Percentiles rank a stretch among this genome's conserved stretches.
Conservation (phyloP, 2,329 filamentous ascomycete genomes). For the Tothia fuscella region DNA sequence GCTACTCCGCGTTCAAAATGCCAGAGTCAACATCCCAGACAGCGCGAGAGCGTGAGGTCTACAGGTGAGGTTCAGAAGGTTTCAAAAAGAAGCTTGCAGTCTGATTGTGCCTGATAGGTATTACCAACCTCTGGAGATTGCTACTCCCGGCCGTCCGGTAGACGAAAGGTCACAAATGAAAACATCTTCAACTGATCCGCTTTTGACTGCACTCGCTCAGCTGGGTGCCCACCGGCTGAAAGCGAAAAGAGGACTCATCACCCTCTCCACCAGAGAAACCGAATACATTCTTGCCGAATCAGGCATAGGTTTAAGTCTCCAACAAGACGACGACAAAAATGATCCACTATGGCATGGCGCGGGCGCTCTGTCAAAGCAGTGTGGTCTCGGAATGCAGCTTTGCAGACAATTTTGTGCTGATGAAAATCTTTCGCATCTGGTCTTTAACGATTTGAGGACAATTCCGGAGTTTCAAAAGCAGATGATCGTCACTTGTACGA, state of each 20-base stretch:
- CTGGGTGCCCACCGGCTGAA: slow-evolving; percentile 2
- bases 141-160: background rate
- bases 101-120: background rate
- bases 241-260: slow-evolving; percentile 4
- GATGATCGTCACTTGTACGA: background rate
- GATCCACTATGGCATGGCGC: slow-evolving; percentile 5
- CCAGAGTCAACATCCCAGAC: background rate
- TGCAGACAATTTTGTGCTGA: slow-evolving; percentile 3
- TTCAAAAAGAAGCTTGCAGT: background rate
- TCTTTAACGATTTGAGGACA: background rate
- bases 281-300: slow-evolving; percentile 1
- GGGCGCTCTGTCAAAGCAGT: background rate
- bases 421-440: background rate
- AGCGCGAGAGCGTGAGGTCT: background rate
- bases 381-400: background rate
- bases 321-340: slow-evolving; percentile 3
- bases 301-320: slow-evolving; percentile 1
- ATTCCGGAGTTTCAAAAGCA: background rate
- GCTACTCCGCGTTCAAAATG: background rate
- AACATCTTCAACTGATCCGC: slow-evolving; percentile 18
- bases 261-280: slow-evolving; percentile 4
- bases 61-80: too few species aligned
- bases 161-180: background rate
- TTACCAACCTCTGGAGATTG: background rate
- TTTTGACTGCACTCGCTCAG: slow-evolving; percentile 18